Conservation (phyloP, 306 rosid genomes). For the Dalbergia cultrata region DNA sequence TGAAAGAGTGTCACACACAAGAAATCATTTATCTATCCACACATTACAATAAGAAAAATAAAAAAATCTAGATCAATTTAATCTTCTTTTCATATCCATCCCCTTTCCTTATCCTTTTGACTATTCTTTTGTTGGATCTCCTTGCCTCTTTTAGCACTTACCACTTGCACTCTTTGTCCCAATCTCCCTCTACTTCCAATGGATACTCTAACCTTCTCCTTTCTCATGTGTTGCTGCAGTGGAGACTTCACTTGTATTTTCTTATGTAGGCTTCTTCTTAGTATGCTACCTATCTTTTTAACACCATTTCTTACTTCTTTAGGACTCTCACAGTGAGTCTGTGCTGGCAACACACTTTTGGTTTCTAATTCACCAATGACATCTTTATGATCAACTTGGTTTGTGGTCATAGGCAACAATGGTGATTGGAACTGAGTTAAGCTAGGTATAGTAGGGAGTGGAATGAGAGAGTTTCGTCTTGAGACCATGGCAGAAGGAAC, state of each 20-base stretch:
- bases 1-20: constrained; percentile 41
- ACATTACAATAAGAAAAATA: constrained; percentile 34
- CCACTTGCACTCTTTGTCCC: constrained; percentile 65
- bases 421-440: constrained; percentile 60
- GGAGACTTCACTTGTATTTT: constrained; percentile 75
- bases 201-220: constrained; percentile 86
- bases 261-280: constrained; percentile 83
- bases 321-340: constrained; percentile 75
- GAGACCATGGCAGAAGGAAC: constrained; percentile 61
- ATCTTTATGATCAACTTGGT: constrained; percentile 62
- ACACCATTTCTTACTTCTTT: constrained; percentile 64
- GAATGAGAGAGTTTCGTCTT: constrained; percentile 91
- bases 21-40: constrained; percentile 56
- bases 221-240: constrained; percentile 73
- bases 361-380: constrained; percentile 58
- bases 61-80: constrained; percentile 16
- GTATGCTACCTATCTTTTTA: constrained; percentile 72
- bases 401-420: too few species aligned
- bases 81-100: constrained; percentile 62
- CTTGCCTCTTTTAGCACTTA: constrained; percentile 69
- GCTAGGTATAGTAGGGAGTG: constrained; percentile 70
- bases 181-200: constrained; percentile 86
- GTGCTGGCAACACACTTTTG: constrained; percentile 56
- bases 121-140: constrained; percentile 68
- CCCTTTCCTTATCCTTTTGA: constrained; percentile 93